Evolutionary conservation across 129 eudicot genomes (phyloP).

Genomic region (Sambucus nigra): DNA sequence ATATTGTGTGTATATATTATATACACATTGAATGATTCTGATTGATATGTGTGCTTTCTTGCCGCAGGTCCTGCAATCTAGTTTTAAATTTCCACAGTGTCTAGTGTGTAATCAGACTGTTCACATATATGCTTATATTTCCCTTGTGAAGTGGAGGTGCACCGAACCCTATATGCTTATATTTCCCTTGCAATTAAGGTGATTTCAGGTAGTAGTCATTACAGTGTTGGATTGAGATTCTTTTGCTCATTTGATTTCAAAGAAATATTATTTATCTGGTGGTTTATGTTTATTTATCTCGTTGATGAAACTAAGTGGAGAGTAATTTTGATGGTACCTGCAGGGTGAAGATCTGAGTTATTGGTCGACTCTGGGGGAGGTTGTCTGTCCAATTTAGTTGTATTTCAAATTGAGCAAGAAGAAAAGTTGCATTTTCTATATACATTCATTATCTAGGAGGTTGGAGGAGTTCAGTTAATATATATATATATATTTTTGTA

Average conservation of each 20-base stretch:
- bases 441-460: neutral
- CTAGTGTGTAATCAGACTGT: neutral
- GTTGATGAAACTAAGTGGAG: neutral
- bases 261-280: neutral
- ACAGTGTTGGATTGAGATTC: neutral
- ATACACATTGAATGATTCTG: too few relatives aligned
- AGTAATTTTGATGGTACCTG: neutral
- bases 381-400: neutral
- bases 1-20: too few relatives aligned
- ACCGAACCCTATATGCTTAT: neutral
- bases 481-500: conserved; percentile 5
- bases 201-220: neutral
- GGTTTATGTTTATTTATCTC: neutral
- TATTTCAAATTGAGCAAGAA: conserved; percentile 6
- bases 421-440: neutral
- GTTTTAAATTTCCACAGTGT: neutral
- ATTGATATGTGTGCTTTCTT: neutral
- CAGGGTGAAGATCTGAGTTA: conserved; percentile 1
- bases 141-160: neutral
- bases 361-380: conserved; percentile 13
- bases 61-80: neutral
- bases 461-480: conserved; percentile 16
- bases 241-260: neutral
- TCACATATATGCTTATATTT: neutral
- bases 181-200: neutral